Conservation (phyloP, 257 asterid genomes). For the Fraxinus quadrangulata region DNA sequence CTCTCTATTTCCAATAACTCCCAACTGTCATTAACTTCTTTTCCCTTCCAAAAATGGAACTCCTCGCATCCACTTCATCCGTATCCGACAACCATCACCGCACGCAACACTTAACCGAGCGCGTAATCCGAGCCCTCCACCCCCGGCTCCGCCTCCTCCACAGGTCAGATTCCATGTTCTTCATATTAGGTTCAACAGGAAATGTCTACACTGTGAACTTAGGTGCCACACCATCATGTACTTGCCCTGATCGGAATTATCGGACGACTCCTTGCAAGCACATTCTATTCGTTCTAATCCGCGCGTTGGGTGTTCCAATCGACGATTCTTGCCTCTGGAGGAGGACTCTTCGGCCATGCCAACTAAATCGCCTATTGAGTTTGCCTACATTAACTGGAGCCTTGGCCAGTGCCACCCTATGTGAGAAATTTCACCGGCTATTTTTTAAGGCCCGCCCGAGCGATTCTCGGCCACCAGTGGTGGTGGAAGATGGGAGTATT, state of each 20-base stretch:
- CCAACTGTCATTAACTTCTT: slow-evolving; percentile 31
- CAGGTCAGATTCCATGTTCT: slow-evolving; percentile 66
- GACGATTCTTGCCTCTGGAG: slow-evolving; percentile 69
- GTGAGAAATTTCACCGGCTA: slow-evolving; percentile 61
- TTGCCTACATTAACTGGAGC: slow-evolving; percentile 58
- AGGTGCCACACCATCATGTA: slow-evolving; percentile 65
- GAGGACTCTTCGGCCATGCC: slow-evolving; percentile 68
- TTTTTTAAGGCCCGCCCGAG: slow-evolving; percentile 35
- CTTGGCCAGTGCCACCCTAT: slow-evolving; percentile 48
- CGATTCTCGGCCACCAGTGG: slow-evolving; percentile 21
- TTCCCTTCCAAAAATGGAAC: slow-evolving; percentile 47
- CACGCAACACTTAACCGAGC: slow-evolving; percentile 61
- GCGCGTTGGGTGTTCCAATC: slow-evolving; percentile 59
- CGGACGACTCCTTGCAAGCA: slow-evolving; percentile 81
- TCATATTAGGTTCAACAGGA: slow-evolving; percentile 80
- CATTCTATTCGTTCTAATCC: slow-evolving; percentile 70
- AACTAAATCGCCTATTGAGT: slow-evolving; percentile 61
- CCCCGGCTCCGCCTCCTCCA: slow-evolving; percentile 92
- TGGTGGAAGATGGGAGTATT: slow-evolving; percentile 43
- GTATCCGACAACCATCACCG: slow-evolving; percentile 41
- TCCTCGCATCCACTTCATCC: slow-evolving; percentile 58
- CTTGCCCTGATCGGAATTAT: slow-evolving; percentile 88
- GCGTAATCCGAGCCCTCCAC: slow-evolving; percentile 69
- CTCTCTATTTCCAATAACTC: neutral
- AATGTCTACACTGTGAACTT: slow-evolving; percentile 80